Base-by-base conservation (phyloP, 2,329 filamentous ascomycete genomes). In the Monosporascus sp. region DNA sequence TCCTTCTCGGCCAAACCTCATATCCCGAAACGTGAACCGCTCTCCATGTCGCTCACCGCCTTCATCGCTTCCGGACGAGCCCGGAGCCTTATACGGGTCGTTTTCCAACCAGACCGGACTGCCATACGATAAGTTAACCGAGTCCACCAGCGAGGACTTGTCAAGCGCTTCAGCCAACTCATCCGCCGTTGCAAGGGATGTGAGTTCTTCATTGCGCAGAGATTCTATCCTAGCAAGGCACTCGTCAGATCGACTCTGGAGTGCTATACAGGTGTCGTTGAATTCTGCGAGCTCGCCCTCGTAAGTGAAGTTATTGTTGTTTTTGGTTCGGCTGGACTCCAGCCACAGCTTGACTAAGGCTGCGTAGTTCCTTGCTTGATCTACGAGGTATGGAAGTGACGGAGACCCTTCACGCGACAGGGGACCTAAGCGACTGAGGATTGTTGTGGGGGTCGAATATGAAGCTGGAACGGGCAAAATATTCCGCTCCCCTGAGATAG, bases 381-480 rank as follows among this genome's bases (percentile, higher is more conserved):
- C 94, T 56, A 99, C 89, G 4, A 99, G 80, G 67, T 96, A 97
- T 1, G 94, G 94, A 15, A 99, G 76, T 46, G 89, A 94, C 0
- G 92, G 93, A 63, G 97, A 96, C 0, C 94, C 94, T 72, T 99
- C 94, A 52, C 90, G 83, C 8, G 89, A 90, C 1, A 87, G 86
- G 9, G 87, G 83, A 7, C 90, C 87, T 15, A 97, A 74, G 1
- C 94, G 87, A 44, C 87, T 85, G 43, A 96, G 81, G 56, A 99
- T 97, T 9, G 92, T 91, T 51, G 94, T 84, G 0, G 94, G 94
- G 0, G 94, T 97, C 48, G 89, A 92, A 72, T 97, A 99, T 2
- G 89, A 90, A 1, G 91, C 88, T 1, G 90, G 89, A 8, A 90
- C 79, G 8, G 83, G 75, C 39, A 82, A 76, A 45, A 79, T 75